A percentile compares a stretch with the other conserved stretches of the same genome.
phyloP scores from a whole-genome alignment of 768 basidiomycete species.

The Mycena metata region DNA sequence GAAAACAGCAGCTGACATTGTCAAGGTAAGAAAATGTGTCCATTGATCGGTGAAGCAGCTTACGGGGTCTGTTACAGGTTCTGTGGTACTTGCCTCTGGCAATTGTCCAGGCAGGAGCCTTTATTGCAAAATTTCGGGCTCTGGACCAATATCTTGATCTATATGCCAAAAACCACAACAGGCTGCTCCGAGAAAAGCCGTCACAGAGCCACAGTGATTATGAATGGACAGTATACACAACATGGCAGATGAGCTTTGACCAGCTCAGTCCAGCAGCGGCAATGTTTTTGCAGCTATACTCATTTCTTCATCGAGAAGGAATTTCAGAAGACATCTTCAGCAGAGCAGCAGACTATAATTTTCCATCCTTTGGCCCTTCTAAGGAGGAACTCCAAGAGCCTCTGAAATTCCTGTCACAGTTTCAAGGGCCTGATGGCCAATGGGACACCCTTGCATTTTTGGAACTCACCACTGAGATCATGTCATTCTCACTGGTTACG shows the following conservation, averaged over 20 bases:
- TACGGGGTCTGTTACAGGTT: constrained; percentile 12
- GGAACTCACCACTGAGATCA: too few species aligned
- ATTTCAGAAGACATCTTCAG: constrained; percentile 15
- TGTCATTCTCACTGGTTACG: too few species aligned
- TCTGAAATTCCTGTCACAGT: too few species aligned
- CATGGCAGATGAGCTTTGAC: constrained; percentile 18
- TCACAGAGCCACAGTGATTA: constrained; percentile 4
- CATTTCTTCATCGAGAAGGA: constrained; percentile 1
- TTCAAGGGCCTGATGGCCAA: too few species aligned
- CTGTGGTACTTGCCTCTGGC: constrained; percentile 14
- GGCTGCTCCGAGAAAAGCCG: background rate
- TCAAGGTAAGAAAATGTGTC: too few species aligned
- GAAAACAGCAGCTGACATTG: too few species aligned
- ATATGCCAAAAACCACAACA: background rate
- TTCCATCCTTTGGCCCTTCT: background rate
- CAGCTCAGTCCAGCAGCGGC: background rate
- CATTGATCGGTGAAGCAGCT: background rate
- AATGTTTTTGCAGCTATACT: constrained; percentile 1
- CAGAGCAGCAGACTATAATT: constrained; percentile 5
- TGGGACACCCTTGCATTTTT: too few species aligned
- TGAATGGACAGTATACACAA: constrained; percentile 19
- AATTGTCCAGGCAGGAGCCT: constrained; percentile 15
- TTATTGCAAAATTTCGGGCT: constrained; percentile 4
- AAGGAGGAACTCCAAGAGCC: too few species aligned
- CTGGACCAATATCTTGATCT: background rate